Conservation (phyloP, 1,139 yeast genomes). For the Suhomyces taliae region DNA sequence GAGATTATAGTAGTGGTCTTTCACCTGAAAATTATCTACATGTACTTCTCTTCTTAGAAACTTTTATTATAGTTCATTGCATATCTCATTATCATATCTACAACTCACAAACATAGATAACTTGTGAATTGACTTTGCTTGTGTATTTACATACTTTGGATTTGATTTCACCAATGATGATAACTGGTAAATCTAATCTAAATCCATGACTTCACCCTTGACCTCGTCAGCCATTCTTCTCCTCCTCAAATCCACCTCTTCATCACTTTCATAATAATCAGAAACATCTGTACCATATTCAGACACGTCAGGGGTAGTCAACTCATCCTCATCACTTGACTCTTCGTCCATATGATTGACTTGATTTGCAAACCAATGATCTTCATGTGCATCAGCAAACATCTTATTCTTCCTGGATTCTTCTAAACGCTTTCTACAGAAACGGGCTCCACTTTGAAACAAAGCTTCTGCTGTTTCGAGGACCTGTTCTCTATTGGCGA, state of each 20-base stretch:
- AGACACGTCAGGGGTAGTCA: conserved; percentile 12
- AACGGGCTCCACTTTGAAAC: conserved; percentile 38
- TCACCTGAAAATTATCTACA: not conserved
- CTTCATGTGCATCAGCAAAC: conserved; percentile 31
- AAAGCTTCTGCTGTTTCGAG: conserved; percentile 33
- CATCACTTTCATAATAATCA: conserved; percentile 7
- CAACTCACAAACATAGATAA: too few species aligned
- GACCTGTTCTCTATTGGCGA: conserved; percentile 34
- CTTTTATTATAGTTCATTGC: too few species aligned
- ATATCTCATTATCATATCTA: too few species aligned
- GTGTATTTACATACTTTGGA: too few species aligned
- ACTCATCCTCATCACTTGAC: conserved; percentile 8
- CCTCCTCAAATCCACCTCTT: conserved; percentile 6
- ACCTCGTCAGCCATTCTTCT: conserved; percentile 9
- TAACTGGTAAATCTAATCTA: not conserved
- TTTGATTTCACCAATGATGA: too few species aligned
- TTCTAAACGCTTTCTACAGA: conserved; percentile 30
- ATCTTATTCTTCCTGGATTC: conserved; percentile 22
- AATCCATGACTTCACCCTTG: not conserved
- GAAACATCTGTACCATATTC: conserved; percentile 2
- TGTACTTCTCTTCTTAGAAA: too few species aligned
- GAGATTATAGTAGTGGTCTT: too few species aligned
- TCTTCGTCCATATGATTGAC: conserved; percentile 5
- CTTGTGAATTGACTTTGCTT: too few species aligned
- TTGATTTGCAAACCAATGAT: conserved; percentile 21